These are phyloP conservation scores for Saksenaea vasiformis DNA, from an alignment of 371 early-diverging fungal genomes.

Conservation along the genomic window DNA sequence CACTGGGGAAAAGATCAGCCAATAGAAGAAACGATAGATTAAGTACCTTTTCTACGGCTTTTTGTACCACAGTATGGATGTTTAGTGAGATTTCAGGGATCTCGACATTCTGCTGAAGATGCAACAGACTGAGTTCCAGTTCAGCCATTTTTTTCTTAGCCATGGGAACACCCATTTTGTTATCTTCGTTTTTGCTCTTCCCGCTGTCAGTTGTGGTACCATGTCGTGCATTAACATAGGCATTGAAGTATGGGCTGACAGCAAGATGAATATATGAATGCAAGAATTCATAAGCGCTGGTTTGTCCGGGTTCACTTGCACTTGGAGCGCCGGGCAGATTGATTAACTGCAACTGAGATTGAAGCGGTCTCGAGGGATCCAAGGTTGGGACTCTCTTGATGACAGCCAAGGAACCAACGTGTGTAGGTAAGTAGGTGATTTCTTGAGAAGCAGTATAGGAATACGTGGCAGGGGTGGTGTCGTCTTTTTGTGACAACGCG, in stretches of 20 bases:
- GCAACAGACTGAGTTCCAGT: constrained; percentile 91
- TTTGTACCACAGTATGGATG: constrained; percentile 85
- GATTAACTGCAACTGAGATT: constrained; percentile 86
- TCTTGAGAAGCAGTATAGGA: constrained; percentile 76
- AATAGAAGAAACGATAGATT: not conserved
- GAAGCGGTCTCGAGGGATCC: constrained; percentile 75
- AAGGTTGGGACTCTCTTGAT: constrained; percentile 85
- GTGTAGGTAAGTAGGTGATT: constrained; percentile 71
- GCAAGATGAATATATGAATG: constrained; percentile 93
- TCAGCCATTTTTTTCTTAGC: constrained; percentile 98
- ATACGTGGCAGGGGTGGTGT: constrained; percentile 40
- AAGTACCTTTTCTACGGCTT: constrained; percentile 73
- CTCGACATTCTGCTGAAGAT: constrained; percentile 96
- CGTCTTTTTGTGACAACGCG: constrained; percentile 28
- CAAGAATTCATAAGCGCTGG: constrained; percentile 89
- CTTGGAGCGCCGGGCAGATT: constrained; percentile 89
- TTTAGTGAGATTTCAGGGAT: constrained; percentile 91
- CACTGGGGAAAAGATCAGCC: constrained; percentile 37
- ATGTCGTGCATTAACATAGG: constrained; percentile 80
- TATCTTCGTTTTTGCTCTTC: constrained; percentile 75
- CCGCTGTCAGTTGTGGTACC: constrained; percentile 39
- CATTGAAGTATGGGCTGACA: constrained; percentile 96
- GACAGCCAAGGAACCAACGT: constrained; percentile 83
- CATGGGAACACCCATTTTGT: constrained; percentile 88
- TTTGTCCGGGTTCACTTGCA: constrained; percentile 52